These are phyloP conservation scores for Ophiosphaerella narmari DNA, from an alignment of 2,329 filamentous ascomycete genomes.

Conservation along the genomic window DNA sequence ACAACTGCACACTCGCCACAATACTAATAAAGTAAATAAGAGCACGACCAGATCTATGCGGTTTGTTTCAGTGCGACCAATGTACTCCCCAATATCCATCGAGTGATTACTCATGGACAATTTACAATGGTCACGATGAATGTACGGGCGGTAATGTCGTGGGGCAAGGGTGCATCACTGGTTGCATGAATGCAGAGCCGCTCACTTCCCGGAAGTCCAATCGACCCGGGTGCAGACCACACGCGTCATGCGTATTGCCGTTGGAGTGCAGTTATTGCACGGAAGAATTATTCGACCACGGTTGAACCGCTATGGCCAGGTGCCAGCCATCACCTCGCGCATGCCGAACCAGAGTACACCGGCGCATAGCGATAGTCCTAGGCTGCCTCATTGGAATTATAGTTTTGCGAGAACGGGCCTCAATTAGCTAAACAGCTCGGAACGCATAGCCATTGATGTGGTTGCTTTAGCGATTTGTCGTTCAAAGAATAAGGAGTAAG, in stretches of 20 bases:
- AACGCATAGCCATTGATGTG: not conserved
- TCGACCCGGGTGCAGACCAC: slow-evolving; percentile 4
- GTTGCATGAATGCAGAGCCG: slow-evolving; percentile 23
- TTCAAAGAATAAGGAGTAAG: slow-evolving; percentile 69
- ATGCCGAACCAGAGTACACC: too few relatives aligned
- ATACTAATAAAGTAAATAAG: not conserved
- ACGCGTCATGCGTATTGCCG: slow-evolving; percentile 50
- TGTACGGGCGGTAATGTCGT: not conserved
- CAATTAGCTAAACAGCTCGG: too few relatives aligned
- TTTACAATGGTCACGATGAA: not conserved
- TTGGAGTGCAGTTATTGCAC: not conserved
- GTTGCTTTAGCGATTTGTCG: not conserved
- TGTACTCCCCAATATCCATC: too few relatives aligned
- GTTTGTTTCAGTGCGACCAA: not conserved
- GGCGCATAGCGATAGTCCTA: too few relatives aligned
- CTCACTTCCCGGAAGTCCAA: slow-evolving; percentile 22
- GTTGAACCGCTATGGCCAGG: not conserved
- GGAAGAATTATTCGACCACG: not conserved
- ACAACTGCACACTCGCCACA: not conserved
- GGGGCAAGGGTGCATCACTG: slow-evolving; percentile 11
- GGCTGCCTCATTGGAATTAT: too few relatives aligned
- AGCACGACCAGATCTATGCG: not conserved
- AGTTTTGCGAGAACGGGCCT: too few relatives aligned
- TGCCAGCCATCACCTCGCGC: too few relatives aligned
- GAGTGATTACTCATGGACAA: not conserved